These are phyloP conservation scores for Bretschneidera sinensis DNA, from an alignment of 345 rosid genomes.

Conservation along the genomic window DNA sequence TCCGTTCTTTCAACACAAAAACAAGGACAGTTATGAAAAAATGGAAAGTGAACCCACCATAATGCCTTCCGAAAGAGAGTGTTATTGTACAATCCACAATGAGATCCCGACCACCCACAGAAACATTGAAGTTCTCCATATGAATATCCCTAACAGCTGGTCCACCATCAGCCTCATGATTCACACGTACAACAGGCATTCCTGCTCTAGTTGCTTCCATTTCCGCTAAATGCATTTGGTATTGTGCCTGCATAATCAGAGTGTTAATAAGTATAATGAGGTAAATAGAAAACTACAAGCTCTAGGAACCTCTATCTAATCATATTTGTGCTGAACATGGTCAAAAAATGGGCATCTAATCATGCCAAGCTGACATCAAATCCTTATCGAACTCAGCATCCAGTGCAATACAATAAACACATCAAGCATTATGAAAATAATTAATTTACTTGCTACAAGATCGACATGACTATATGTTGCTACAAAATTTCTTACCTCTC, in stretches of 20 bases:
- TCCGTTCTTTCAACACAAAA: slow-evolving; percentile 8
- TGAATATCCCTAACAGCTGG: slow-evolving; percentile 79
- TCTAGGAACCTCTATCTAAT: not conserved
- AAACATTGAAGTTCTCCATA: slow-evolving; percentile 85
- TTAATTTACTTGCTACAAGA: not conserved
- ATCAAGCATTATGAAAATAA: too few species aligned
- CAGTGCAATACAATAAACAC: not conserved
- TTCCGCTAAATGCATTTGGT: slow-evolving; percentile 85
- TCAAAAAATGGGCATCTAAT: too few species aligned
- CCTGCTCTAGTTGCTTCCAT: slow-evolving; percentile 96
- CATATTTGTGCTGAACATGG: too few species aligned
- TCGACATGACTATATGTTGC: not conserved
- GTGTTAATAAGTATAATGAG: not conserved
- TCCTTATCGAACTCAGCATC: too few species aligned
- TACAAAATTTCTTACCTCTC: slow-evolving; percentile 49
- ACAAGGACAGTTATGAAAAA: slow-evolving; percentile 4
- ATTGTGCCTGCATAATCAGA: slow-evolving; percentile 59
- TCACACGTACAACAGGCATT: slow-evolving; percentile 84
- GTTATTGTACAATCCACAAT: slow-evolving; percentile 85
- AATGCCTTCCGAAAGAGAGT: slow-evolving; percentile 92
- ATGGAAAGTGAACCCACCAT: slow-evolving; percentile 53
- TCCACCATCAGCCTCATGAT: slow-evolving; percentile 77
- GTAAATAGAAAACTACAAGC: not conserved
- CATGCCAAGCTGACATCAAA: too few species aligned
- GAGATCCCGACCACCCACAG: slow-evolving; percentile 98